Evolutionary conservation across 805 yeast genomes (phyloP), one percentile per base, ranked within the genome.

Genomic region (Saturnispora zaruensis): DNA sequence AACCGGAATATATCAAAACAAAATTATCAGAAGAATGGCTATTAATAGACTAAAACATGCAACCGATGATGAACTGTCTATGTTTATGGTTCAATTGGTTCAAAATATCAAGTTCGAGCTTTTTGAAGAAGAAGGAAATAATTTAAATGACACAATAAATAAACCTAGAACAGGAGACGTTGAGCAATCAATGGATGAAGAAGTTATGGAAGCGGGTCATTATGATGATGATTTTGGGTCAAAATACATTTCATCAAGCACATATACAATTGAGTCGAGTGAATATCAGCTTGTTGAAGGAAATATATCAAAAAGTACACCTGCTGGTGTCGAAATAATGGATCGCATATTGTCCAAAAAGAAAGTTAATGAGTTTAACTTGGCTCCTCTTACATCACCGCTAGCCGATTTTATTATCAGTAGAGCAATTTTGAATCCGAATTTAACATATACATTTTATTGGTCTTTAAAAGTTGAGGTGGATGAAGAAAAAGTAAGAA

Each of bases 391-490:
- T 38, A 51, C 52, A 14, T 81, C 91, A 0, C 88, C 90, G 0
- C 66, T 85, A 46, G 86, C 87, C 0, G 77, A 79, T 47, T 89
- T 91, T 60, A 68, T 93, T 38, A 82, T 90, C 40, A 80, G 80
- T 25, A 73, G 91, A 43, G 81, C 96, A 0, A 70, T 82, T 1
- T 69, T 75, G 18, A 85, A 84, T 60, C 75, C 77, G 20, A 70
- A 76, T 18, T 69, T 95, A 38, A 93, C 96, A 0, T 89, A 82
- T 60, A 87, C 77, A 60, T 79, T 95, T 53, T 90, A 87, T 64
- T 93, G 99, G 98, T 87, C 84, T 61, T 76, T 93, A 46, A 83
- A 82, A 55, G 96, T 95, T 2, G 97, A 91, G 60, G 77, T 84
- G 28, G 87, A 84, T 58, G 96, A 87, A 51, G 77, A 74, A 34